Evolutionary conservation across 179 eudicot genomes (phyloP).

Genomic region (Amaranthus tricolor): DNA sequence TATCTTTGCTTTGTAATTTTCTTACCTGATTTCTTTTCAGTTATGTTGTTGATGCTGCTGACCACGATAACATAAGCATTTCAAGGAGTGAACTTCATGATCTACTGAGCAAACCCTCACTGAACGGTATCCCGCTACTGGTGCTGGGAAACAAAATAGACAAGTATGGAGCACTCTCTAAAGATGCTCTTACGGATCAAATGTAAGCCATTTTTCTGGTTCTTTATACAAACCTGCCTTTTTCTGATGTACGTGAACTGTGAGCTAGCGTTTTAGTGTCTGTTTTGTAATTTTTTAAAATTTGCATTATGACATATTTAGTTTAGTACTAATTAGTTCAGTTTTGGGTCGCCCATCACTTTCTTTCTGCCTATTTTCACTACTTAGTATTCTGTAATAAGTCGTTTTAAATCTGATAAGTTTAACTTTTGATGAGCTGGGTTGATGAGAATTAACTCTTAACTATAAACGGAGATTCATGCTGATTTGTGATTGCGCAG

Average conservation of each 20-base stretch:
- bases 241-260: neutral
- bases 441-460: too few relatives aligned
- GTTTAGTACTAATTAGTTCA: too few relatives aligned
- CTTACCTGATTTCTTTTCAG: constrained; percentile 41
- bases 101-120: constrained; percentile 76
- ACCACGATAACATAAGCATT: constrained; percentile 79
- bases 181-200: constrained; percentile 76
- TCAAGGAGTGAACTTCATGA: constrained; percentile 95
- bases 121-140: constrained; percentile 85
- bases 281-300: too few relatives aligned
- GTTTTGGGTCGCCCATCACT: too few relatives aligned
- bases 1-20: neutral
- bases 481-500: constrained; percentile 39
- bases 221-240: neutral
- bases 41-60: constrained; percentile 97
- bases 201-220: constrained; percentile 52
- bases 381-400: too few relatives aligned
- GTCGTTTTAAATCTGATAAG: too few relatives aligned
- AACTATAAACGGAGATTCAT: neutral
- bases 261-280: neutral
- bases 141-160: constrained; percentile 98
- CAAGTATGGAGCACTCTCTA: constrained; percentile 76
- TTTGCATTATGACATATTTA: too few relatives aligned
- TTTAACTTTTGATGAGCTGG: too few relatives aligned
- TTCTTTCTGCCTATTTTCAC: too few relatives aligned